A percentile compares a stretch with the other conserved stretches of the same genome.
These are phyloP conservation scores for Sarcomyxa edulis DNA, from an alignment of 768 basidiomycete species.

Conservation along the genomic window DNA sequence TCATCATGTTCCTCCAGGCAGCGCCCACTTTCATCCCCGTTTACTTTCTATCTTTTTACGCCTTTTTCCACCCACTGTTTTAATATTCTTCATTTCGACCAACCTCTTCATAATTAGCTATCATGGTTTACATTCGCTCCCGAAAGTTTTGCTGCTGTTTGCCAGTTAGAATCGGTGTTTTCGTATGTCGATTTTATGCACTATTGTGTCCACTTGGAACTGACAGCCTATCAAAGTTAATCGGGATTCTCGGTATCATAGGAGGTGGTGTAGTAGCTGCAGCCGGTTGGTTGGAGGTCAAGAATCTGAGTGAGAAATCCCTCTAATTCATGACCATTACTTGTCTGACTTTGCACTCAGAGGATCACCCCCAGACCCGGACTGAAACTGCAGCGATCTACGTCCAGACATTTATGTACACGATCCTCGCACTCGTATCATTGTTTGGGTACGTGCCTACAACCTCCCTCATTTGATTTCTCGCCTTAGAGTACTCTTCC, in stretches of 20 bases:
- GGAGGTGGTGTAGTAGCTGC: slow-evolving; percentile 39
- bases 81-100: too few species aligned
- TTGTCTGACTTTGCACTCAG: slow-evolving; percentile 11
- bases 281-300: slow-evolving; percentile 41
- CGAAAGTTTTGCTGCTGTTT: slow-evolving; percentile 62
- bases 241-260: slow-evolving; percentile 37
- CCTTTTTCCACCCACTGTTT: too few species aligned
- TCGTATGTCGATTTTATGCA: slow-evolving; percentile 30
- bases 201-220: slow-evolving; percentile 1
- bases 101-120: too few species aligned
- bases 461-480: background rate
- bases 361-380: slow-evolving; percentile 27
- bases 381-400: slow-evolving; percentile 39
- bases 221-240: slow-evolving; percentile 23
- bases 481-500: background rate
- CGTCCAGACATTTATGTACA: slow-evolving; percentile 41
- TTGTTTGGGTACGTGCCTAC: slow-evolving; percentile 38
- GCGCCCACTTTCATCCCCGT: too few species aligned
- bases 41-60: too few species aligned
- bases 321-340: slow-evolving; percentile 1
- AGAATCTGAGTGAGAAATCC: slow-evolving; percentile 33
- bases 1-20: too few species aligned
- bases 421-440: slow-evolving; percentile 40
- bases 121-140: slow-evolving; percentile 48
- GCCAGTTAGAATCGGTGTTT: slow-evolving; percentile 60